A percentile compares a stretch with the other conserved stretches of the same genome.
Evolutionary conservation across 2,329 filamentous ascomycete genomes (phyloP).

Genomic region (Alternaria longipes): DNA sequence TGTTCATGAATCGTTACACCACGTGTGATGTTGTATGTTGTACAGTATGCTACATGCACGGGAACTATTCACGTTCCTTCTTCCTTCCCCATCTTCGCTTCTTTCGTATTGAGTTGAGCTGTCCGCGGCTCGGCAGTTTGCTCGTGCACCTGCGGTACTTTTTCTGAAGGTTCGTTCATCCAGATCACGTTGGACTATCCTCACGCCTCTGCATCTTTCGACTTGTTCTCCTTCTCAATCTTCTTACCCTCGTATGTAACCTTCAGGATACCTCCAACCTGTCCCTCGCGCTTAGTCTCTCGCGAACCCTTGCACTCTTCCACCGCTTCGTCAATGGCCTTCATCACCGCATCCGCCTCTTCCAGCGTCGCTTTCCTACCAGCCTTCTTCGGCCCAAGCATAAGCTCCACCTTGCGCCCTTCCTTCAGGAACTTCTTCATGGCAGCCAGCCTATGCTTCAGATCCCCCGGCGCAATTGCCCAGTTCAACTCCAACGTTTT

Average conservation of each 20-base stretch:
- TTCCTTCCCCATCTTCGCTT: neutral
- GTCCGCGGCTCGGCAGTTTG: constrained; percentile 5
- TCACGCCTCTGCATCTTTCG: constrained; percentile 7
- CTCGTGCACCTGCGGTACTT: neutral
- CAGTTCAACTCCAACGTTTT: constrained; percentile 93
- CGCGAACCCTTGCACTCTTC: constrained; percentile 46
- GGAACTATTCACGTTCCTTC: neutral
- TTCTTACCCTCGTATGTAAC: constrained; percentile 43
- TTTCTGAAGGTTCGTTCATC: neutral
- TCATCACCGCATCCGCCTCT: constrained; percentile 66
- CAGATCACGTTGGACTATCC: neutral
- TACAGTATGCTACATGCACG: constrained; percentile 11
- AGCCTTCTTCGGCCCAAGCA: constrained; percentile 73
- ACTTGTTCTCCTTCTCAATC: constrained; percentile 25
- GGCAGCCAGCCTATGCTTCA: constrained; percentile 62
- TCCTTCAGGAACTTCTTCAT: constrained; percentile 76
- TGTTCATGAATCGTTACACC: constrained; percentile 18
- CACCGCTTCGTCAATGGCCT: constrained; percentile 58
- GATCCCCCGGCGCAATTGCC: constrained; percentile 80
- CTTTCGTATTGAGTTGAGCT: neutral
- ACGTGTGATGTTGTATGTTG: constrained; percentile 8
- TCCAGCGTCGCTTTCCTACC: constrained; percentile 67
- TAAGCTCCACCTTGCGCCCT: constrained; percentile 78
- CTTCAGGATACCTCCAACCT: constrained; percentile 44
- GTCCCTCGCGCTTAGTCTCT: constrained; percentile 41